Percentiles rank a stretch among this genome's conserved stretches.
These are phyloP conservation scores for Beauveria brongniartii DNA, from an alignment of 2,329 filamentous ascomycete species.

Conservation along the genomic window DNA sequence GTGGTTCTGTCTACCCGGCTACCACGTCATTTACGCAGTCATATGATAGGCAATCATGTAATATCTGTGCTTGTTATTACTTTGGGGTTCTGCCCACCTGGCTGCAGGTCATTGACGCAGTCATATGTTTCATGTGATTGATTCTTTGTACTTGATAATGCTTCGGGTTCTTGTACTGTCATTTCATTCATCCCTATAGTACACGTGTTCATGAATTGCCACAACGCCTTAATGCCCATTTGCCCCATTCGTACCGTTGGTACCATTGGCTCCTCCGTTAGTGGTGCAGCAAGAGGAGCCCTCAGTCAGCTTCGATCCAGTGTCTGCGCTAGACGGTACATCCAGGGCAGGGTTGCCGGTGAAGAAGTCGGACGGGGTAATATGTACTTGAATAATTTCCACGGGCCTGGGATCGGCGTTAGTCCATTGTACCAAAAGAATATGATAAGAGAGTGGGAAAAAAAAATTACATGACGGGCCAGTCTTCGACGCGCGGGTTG, in stretches of 20 bases:
- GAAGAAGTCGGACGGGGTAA: conserved; percentile 42
- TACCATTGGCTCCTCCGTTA: no score
- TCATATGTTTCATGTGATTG: no score
- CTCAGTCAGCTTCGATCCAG: conserved; percentile 15
- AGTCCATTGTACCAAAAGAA: background rate
- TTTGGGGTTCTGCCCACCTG: no score
- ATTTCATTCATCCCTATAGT: background rate
- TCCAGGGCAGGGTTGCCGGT: conserved; percentile 38
- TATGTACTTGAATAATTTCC: conserved; percentile 38
- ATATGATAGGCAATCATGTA: no score
- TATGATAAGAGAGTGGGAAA: background rate
- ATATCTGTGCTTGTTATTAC: no score
- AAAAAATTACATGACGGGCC: conserved; percentile 51
- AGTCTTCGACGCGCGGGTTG: conserved; percentile 58
- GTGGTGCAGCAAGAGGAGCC: background rate
- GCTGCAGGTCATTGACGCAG: no score
- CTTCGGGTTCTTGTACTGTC: background rate
- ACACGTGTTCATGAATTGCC: background rate
- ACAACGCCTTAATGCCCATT: background rate
- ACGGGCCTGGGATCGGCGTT: conserved; percentile 36
- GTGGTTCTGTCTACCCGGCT: no score
- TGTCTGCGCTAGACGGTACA: conserved; percentile 30
- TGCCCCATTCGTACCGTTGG: background rate
- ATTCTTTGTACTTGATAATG: no score
- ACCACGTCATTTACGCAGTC: no score